A percentile compares a stretch with the other conserved stretches of the same genome.
Evolutionary conservation across 257 asterid genomes (phyloP).

Genomic region (Fraxinus cuspidata): DNA sequence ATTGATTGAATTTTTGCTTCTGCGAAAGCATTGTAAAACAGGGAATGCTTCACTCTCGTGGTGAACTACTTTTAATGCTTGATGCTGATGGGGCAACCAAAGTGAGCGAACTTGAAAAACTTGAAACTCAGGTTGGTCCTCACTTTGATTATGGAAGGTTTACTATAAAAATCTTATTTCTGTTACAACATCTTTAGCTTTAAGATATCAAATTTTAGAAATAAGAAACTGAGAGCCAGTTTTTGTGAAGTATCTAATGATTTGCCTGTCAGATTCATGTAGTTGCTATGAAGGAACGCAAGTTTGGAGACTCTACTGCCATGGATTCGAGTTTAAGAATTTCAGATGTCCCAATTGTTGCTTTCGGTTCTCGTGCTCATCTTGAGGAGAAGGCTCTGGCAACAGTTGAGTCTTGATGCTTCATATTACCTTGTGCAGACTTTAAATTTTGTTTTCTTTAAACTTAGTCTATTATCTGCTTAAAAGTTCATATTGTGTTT

Average conservation of each 20-base stretch:
- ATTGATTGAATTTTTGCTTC: constrained; percentile 5
- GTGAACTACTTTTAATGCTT: constrained; percentile 92
- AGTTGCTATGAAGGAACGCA: constrained; percentile 61
- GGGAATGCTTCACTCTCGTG: constrained; percentile 99
- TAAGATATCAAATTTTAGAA: constrained; percentile 1
- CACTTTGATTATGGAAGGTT: constrained; percentile 21
- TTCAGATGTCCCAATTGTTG: constrained; percentile 76
- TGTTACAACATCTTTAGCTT: constrained; percentile 14
- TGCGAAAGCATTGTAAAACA: constrained; percentile 48
- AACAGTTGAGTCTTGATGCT: constrained; percentile 66
- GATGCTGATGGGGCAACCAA: constrained; percentile 99
- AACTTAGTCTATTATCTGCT: constrained; percentile 12
- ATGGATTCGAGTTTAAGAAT: constrained; percentile 54
- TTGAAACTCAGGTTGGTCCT: constrained; percentile 82
- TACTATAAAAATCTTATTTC: constrained; percentile 14
- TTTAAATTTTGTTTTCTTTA: constrained; percentile 1
- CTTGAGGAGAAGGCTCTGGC: constrained; percentile 96
- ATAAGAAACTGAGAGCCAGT: neutral
- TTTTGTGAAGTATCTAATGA: constrained; percentile 37
- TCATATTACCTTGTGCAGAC: constrained; percentile 24
- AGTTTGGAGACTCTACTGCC: constrained; percentile 50
- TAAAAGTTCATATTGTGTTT: constrained; percentile 31
- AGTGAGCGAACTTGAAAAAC: constrained; percentile 87
- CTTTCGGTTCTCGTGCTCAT: constrained; percentile 99
- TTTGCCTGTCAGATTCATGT: constrained; percentile 73